Evolutionary conservation across 352 stramenopile species (phyloP).

Genomic region (Phytophthora sp.): DNA sequence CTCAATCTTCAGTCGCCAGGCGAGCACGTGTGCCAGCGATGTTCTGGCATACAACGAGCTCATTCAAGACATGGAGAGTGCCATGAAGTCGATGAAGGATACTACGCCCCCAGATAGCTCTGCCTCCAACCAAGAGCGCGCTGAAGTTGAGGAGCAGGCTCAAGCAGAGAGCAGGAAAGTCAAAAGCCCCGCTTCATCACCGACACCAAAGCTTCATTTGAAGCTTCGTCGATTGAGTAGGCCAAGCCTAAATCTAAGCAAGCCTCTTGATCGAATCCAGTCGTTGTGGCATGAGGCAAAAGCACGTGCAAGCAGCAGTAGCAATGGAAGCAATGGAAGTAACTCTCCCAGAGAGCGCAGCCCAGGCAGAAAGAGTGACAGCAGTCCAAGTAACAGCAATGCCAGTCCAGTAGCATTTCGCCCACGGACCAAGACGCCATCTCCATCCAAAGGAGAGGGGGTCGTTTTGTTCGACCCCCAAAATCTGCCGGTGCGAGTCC

Average conservation of each 20-base stretch:
- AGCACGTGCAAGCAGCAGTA: constrained; percentile 26
- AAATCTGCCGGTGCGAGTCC: constrained; percentile 22
- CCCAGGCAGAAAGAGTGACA: constrained; percentile 1
- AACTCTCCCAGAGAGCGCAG: constrained; percentile 20
- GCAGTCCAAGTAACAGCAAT: constrained; percentile 11
- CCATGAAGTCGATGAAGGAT: constrained; percentile 30
- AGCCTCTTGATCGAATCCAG: constrained; percentile 31
- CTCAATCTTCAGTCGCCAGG: constrained; percentile 51
- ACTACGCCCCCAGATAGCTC: constrained; percentile 6
- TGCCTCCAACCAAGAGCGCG: constrained; percentile 24
- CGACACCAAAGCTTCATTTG: constrained; percentile 28
- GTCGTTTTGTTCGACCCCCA: constrained; percentile 61
- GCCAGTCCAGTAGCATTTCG: constrained; percentile 17
- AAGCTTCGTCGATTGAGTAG: constrained; percentile 28
- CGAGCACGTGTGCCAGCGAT: constrained; percentile 64
- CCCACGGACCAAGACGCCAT: constrained; percentile 13
- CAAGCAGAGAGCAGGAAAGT: not conserved
- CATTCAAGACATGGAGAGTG: constrained; percentile 67
- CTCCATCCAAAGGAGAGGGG: constrained; percentile 20
- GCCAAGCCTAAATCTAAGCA: constrained; percentile 20
- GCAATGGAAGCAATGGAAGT: constrained; percentile 20
- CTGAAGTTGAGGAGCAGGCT: constrained; percentile 9
- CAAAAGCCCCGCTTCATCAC: constrained; percentile 11
- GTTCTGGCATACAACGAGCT: constrained; percentile 67
- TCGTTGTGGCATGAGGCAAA: constrained; percentile 32